phyloP scores from a whole-genome alignment of 768 basidiomycete species.

The Psilocybe cubensis region DNA sequence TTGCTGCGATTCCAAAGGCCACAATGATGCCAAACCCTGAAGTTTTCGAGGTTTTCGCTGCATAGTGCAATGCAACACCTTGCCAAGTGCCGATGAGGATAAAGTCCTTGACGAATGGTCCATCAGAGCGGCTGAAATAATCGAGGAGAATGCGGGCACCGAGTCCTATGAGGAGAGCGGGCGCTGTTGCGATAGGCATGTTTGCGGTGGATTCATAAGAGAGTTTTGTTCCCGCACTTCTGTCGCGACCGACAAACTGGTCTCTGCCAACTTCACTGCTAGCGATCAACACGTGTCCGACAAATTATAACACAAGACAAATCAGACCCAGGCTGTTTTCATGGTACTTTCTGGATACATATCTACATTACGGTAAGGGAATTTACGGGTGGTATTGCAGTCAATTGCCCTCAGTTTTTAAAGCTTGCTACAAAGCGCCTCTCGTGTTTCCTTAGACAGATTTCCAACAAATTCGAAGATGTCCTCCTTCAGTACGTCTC shows the following conservation, averaged over 20 bases:
- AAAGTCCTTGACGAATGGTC: slow-evolving; percentile 56
- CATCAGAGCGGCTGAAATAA: slow-evolving; percentile 50
- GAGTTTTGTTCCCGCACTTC: neutral
- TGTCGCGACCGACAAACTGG: slow-evolving; percentile 1
- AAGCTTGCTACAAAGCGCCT: neutral
- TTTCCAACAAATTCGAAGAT: slow-evolving; percentile 30
- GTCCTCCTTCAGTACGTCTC: slow-evolving; percentile 40
- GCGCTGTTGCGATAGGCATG: slow-evolving; percentile 52
- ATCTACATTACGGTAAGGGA: neutral
- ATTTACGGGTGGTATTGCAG: neutral
- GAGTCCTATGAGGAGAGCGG: slow-evolving; percentile 74
- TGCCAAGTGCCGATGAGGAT: slow-evolving; percentile 76
- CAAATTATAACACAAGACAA: neutral
- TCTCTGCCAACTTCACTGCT: slow-evolving; percentile 1
- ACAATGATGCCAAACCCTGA: slow-evolving; percentile 58
- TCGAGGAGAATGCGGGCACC: slow-evolving; percentile 74
- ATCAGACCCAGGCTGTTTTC: neutral
- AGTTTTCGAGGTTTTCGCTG: slow-evolving; percentile 56
- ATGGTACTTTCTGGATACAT: neutral
- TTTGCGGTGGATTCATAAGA: slow-evolving; percentile 15
- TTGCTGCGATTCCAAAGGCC: slow-evolving; percentile 58
- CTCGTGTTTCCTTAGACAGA: slow-evolving; percentile 14
- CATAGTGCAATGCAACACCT: slow-evolving; percentile 73
- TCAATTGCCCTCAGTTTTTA: too few relatives aligned
- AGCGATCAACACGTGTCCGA: slow-evolving; percentile 23